phyloP scores from a whole-genome alignment of 139 green algal species.

The Protoeuglena noctilucae region DNA sequence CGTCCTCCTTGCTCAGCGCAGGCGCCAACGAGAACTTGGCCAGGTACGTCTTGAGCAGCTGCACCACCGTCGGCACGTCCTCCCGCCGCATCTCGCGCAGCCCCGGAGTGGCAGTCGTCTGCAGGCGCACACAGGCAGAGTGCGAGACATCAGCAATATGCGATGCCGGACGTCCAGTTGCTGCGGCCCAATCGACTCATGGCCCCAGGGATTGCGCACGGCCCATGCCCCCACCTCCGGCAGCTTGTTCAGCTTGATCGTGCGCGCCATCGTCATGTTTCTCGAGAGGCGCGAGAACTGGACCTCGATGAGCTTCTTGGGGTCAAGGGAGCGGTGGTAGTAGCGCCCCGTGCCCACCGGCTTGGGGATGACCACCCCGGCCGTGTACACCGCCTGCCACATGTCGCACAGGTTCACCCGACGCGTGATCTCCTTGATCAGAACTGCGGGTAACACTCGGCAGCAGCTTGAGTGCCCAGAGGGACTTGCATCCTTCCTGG shows the following conservation, averaged over 20 bases:
- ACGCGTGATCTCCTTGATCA: conserved; percentile 95
- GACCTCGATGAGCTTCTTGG: conserved; percentile 90
- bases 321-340: conserved; percentile 89
- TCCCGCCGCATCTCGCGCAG: conserved; percentile 44
- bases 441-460: too few species aligned
- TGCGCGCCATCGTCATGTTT: conserved; percentile 80
- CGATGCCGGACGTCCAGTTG: too few species aligned
- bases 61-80: conserved; percentile 44
- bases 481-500: too few species aligned
- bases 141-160: too few species aligned
- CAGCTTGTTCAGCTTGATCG: conserved; percentile 90
- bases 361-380: conserved; percentile 83
- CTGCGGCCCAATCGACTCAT: too few species aligned
- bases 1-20: conserved; percentile 59
- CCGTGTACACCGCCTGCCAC: conserved; percentile 94
- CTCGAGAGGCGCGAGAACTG: conserved; percentile 66
- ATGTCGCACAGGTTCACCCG: conserved; percentile 71
- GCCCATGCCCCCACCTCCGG: too few species aligned
- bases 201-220: too few species aligned
- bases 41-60: conserved; percentile 65
- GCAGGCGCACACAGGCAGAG: too few species aligned
- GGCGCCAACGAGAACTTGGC: conserved; percentile 44
- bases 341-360: conserved; percentile 77
- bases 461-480: too few species aligned
- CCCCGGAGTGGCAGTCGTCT: too few species aligned